Evolutionary conservation across 306 rosid genomes (phyloP), one percentile per base, ranked within the genome.

Genomic region (Trifolium repens): DNA sequence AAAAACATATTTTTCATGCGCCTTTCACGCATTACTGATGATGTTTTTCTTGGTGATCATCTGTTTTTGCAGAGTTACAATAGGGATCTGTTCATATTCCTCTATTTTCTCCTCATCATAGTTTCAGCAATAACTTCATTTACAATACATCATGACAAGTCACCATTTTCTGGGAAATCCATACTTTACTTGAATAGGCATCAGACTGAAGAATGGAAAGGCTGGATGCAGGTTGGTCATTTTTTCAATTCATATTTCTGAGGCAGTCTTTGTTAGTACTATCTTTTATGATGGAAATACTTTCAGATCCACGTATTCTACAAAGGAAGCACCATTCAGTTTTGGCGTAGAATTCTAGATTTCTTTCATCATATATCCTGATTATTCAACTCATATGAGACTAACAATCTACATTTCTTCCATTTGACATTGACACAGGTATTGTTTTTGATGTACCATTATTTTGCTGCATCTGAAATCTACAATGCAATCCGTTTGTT

Each of bases 201-300:
- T 80, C 99, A 94, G 88, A 94, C 99, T 66, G 99, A 92, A 87
- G 99, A 94, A 82, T 94, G 99, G 99, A 92, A 84, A 88, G 99
- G 99, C 44, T 94, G 99, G 97, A 94, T 92, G 99, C 99, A 94
- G 96, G 99, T 94, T 68, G 66, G 89, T 81, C 75, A 17, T 77
- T 70, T 70, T 22, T 80, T 77, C 55, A 67, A 42, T 59, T 74
- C 65, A 32, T 69, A 8, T 72, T 77, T 54, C 71, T 65, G 67
- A 63, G 55, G 44, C 64, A 47, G 71, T 78, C 69, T 71, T 34
- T 44, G 58, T 46, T 34, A 42, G 35, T 32, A 32, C 6, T 32
- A 32, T 72, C 58, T 44, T 59, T 67, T 72, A 59, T 64, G 52
- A 61, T 65, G 66, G 67, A 12, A 35, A 14, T 39, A 62, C 42